These are phyloP conservation scores for Paraconiothyrium sp. DNA, from an alignment of 2,329 filamentous ascomycete species.

Conservation along the genomic window DNA sequence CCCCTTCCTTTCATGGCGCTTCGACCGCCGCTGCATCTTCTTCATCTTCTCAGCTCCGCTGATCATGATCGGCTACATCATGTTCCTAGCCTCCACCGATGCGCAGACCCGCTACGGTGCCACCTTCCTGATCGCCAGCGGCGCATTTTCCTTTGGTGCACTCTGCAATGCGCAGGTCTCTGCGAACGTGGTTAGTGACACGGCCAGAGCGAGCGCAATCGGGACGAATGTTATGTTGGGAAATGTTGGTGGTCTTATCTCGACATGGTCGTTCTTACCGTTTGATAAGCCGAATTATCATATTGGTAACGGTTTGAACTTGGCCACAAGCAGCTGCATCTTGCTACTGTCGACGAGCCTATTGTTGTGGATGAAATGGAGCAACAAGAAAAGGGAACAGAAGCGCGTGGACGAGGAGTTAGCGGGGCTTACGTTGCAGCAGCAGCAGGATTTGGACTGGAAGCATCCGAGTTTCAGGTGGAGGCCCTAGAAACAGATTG, in stretches of 20 bases:
- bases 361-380: slow-evolving; percentile 68
- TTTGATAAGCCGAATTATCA: slow-evolving; percentile 72
- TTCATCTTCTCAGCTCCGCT: slow-evolving; percentile 68
- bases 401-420: slow-evolving; percentile 63
- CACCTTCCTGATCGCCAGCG: slow-evolving; percentile 73
- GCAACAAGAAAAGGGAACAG: slow-evolving; percentile 68
- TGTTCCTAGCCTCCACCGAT: slow-evolving; percentile 69
- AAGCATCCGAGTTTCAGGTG: slow-evolving; percentile 71
- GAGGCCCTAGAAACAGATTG: slow-evolving; percentile 52
- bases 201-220: slow-evolving; percentile 72
- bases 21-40: slow-evolving; percentile 68
- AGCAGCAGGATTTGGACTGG: slow-evolving; percentile 50
- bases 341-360: slow-evolving; percentile 62
- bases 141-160: slow-evolving; percentile 70
- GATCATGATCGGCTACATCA: slow-evolving; percentile 74
- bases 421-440: slow-evolving; percentile 54
- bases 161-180: slow-evolving; percentile 74
- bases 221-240: slow-evolving; percentile 76
- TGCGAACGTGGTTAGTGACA: slow-evolving; percentile 77
- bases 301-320: slow-evolving; percentile 76
- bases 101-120: slow-evolving; percentile 71
- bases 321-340: slow-evolving; percentile 68
- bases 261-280: slow-evolving; percentile 72
- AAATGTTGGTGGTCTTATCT: slow-evolving; percentile 74
- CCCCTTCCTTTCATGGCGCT: slow-evolving; percentile 68